Base-by-base conservation (phyloP, 2,329 filamentous ascomycete genomes). In the Diaporthe nobilis region DNA sequence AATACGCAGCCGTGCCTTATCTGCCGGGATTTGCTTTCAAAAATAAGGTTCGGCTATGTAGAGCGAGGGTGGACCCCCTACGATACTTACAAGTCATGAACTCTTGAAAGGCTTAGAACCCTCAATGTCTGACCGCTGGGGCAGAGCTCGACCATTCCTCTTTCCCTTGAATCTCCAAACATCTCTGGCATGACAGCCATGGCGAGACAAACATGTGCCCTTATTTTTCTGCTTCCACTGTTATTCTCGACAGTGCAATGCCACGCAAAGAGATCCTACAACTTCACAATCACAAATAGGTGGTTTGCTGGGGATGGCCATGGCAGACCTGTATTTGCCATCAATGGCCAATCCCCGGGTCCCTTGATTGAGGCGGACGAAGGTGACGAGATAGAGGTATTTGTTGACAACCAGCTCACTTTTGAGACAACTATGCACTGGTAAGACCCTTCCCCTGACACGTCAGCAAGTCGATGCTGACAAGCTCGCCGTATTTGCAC, bases 341-440 rank as follows among this genome's bases (percentile, higher is more conserved):
- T 78, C 34, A 78, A 78, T 57, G 72, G 72, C 22, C 60, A 76
- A 15, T 77, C 61, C 17, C 77, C 77, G 0, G 77, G 77, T 9
- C 77, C 77, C 8, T 1, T 78, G 39, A 76, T 78, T 15, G 72
- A 72, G 3, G 76, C 74, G 10, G 71, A 77, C 28, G 77, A 78
- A 42, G 77, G 75, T 6, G 77, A 78, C 34, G 75, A 76, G 44
- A 57, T 78, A 17, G 77, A 78, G 63, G 76, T 74, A 1, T 71
- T 78, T 22, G 34, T 78, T 13, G 74, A 77, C 12, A 78, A 77
- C 17, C 77, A 78, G 17, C 39, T 78, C 28, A 39, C 72, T 10
- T 73, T 74, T 13, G 77, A 78, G 58, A 78, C 77, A 6, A 77
- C 76, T 9, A 77, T 78, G 61, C 77, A 78, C 37, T 78, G 77